These are phyloP conservation scores for Gaultheria prostrata DNA, from an alignment of 148 eudicot genomes.

Conservation along the genomic window DNA sequence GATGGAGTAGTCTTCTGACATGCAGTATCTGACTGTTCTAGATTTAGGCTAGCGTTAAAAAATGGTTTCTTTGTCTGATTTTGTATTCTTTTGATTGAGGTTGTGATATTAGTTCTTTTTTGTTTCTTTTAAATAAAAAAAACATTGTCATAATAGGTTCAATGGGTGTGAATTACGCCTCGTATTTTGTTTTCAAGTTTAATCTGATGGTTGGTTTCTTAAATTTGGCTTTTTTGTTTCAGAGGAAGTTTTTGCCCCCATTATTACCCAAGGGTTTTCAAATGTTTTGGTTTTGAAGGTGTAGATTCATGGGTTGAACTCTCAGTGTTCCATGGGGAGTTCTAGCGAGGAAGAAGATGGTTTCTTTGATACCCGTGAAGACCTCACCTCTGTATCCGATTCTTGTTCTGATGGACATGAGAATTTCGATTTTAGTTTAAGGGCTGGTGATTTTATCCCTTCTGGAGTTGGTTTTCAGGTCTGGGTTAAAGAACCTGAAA, in stretches of 20 bases:
- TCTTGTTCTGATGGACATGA: constrained; percentile 16
- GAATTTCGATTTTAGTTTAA: background rate
- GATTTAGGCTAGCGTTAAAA: background rate
- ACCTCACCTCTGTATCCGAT: constrained; percentile 26
- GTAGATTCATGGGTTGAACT: constrained; percentile 65
- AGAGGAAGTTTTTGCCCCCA: constrained; percentile 37
- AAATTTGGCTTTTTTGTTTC: constrained; percentile 6
- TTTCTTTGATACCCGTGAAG: constrained; percentile 67
- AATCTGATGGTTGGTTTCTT: constrained; percentile 29
- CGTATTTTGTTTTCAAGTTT: constrained; percentile 28
- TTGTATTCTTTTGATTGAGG: constrained; percentile 7
- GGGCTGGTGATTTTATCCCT: constrained; percentile 19
- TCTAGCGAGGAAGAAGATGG: constrained; percentile 46
- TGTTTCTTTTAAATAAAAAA: too few relatives aligned
- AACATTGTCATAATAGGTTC: constrained; percentile 28
- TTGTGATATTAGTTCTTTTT: background rate
- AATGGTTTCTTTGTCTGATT: background rate
- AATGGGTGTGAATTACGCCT: constrained; percentile 54
- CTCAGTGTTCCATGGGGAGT: constrained; percentile 46
- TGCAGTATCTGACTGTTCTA: background rate
- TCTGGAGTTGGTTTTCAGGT: constrained; percentile 46
- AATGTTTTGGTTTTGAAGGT: constrained; percentile 43
- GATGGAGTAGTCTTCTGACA: constrained; percentile 9
- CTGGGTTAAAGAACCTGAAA: constrained; percentile 53
- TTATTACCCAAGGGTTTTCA: constrained; percentile 33